Evolutionary conservation across 2,329 filamentous ascomycete genomes (phyloP), one percentile per base, ranked within the genome.

Genomic region (Exserohilum turcica): DNA sequence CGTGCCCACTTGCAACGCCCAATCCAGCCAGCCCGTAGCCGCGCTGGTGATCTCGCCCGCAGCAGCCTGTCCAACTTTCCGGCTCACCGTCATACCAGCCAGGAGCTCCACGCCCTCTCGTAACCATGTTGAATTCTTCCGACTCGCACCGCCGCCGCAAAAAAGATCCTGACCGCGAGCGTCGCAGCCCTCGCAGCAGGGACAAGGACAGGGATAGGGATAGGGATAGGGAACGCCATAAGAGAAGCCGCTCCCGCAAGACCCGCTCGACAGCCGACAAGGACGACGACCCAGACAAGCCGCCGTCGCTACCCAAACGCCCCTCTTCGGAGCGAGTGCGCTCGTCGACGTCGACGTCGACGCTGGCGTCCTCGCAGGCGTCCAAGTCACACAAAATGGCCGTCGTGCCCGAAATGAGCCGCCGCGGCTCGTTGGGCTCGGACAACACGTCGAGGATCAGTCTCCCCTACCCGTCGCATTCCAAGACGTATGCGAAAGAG

Each of bases 401-500:
- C 15, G 64, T 77, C 47, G 75, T 78, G 43, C 78, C 79, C 32
- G 79, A 81, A 61, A 77, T 81, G 75, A 75, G 77, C 18, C 73
- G 78, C 3, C 70, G 78, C 24, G 56, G 59, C 38, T 71, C 67
- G 18, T 48, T 71, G 45, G 65, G 65, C 59, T 74, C 73, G 28
- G 63, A 64, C 16, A 74, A 70, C 54, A 72, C 67, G 8, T 74
- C 76, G 35, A 65, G 73, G 44, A 65, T 74, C 32, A 74, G 72
- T 58, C 64, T 89, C 36, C 88, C 90, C 6, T 96, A 96, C 71
- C 91, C 92, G 1, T 82, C 83, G 9, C 91, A 95, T 75, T 94
- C 90, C 76, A 97, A 95, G 76, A 89, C 89, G 10, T 91, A 96
- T 74, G 95, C 91, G 80, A 94, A 92, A 74, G 93, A 97, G 77